Conservation (phyloP, 176 grass and related monocot genomes). For the Oryza meyeriana region DNA sequence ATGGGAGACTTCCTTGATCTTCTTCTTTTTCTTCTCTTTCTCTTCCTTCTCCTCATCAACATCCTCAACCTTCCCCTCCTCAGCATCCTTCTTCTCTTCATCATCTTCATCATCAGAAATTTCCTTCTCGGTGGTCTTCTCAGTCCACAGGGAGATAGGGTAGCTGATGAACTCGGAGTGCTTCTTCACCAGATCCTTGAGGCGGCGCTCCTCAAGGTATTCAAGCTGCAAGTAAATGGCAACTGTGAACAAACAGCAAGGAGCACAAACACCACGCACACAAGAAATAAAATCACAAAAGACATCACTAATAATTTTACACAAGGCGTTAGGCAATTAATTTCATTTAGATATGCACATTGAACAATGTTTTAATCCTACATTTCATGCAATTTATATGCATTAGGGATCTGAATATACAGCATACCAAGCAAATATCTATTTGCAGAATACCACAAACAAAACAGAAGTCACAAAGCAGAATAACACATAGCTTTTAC, state of each 20-base stretch:
- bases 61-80: constrained; percentile 92
- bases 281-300: too few species aligned
- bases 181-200: constrained; percentile 92
- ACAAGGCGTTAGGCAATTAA: not conserved
- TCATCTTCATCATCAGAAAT: constrained; percentile 94
- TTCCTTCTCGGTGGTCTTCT: constrained; percentile 89
- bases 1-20: constrained; percentile 79
- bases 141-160: constrained; percentile 84
- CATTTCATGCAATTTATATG: too few species aligned
- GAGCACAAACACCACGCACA: not conserved
- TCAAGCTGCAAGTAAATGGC: constrained; percentile 43
- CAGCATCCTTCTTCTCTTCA: constrained; percentile 83
- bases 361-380: not conserved
- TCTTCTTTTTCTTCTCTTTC: constrained; percentile 89
- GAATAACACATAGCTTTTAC: too few species aligned
- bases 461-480: not conserved
- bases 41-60: constrained; percentile 86
- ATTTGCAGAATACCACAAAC: not conserved
- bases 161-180: constrained; percentile 98
- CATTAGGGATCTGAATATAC: too few species aligned
- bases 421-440: too few species aligned
- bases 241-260: not conserved
- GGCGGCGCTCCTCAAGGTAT: constrained; percentile 84
- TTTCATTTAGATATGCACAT: not conserved
- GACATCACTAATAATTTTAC: not conserved